Evolutionary conservation across 768 basidiomycete genomes (phyloP).

Genomic region (Lactarius vividus): DNA sequence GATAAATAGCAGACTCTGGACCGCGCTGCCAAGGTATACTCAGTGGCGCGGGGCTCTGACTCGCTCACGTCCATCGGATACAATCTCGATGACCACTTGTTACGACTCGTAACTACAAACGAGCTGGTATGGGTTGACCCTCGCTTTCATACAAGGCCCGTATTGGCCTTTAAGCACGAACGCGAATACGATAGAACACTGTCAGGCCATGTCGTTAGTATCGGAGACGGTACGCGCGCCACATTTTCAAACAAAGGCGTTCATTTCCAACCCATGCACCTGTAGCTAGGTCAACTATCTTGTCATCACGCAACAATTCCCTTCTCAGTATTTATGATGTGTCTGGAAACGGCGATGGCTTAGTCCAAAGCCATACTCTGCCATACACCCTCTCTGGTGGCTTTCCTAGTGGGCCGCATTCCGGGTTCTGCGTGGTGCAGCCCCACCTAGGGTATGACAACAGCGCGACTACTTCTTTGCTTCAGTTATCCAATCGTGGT

Average conservation of each 20-base stretch:
- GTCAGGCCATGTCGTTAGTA: slow-evolving; percentile 39
- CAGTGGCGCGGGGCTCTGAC: slow-evolving; percentile 36
- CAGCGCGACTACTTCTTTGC: slow-evolving; percentile 8
- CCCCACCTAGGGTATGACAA: slow-evolving; percentile 32
- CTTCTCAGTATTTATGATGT: slow-evolving; percentile 67
- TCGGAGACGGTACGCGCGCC: slow-evolving; percentile 34
- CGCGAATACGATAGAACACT: slow-evolving; percentile 61
- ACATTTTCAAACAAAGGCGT: neutral
- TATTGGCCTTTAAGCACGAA: slow-evolving; percentile 61
- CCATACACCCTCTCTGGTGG: slow-evolving; percentile 45
- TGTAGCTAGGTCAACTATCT: slow-evolving; percentile 50
- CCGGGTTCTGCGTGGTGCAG: slow-evolving; percentile 36
- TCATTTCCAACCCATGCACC: neutral
- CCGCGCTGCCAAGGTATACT: slow-evolving; percentile 34
- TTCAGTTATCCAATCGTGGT: slow-evolving; percentile 23
- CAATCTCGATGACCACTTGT: slow-evolving; percentile 40
- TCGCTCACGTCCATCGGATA: slow-evolving; percentile 54
- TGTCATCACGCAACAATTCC: slow-evolving; percentile 58
- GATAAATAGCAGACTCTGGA: slow-evolving; percentile 9
- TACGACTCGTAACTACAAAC: slow-evolving; percentile 57
- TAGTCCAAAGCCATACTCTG: slow-evolving; percentile 44
- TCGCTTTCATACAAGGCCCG: slow-evolving; percentile 51
- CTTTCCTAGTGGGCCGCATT: slow-evolving; percentile 32
- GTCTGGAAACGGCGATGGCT: slow-evolving; percentile 40
- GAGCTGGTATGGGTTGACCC: slow-evolving; percentile 71